Base-by-base conservation (phyloP, 768 basidiomycete species). In the Omphalotus guepiniiformis region DNA sequence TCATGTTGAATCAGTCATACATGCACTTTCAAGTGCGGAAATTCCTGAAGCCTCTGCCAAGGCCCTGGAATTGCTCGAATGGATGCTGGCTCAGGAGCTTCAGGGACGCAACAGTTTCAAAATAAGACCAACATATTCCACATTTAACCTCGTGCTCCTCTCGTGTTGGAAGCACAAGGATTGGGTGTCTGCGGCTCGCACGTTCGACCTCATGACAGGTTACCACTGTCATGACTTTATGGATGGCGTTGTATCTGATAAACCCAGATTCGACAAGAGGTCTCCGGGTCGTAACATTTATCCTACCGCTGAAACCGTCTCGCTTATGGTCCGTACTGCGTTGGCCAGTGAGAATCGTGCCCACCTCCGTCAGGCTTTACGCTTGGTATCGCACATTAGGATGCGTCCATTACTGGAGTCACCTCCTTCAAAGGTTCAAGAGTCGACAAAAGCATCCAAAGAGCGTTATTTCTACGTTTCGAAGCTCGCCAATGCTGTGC, bases 141-240 rank as follows among this genome's bases (percentile, higher is more conserved):
- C 83, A 7, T 88, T 76, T 62, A 76, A 78, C 52, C 70, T 84
- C 22, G 82, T 80, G 42, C 70, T 89, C 56, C 63, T 70, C 51
- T 74, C 77, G 2, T 90, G 88, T 61, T 78, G 81, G 77, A 74
- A 76, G 47, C 69, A 71, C 28, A 68, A 60, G 12, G 83, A 89
- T 62, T 90, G 85, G 86, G 66, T 59, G 21, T 70, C 70, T 16
- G 78, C 83, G 1, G 58, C 69, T 39, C 72, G 74, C 40, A 64
- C 76, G 15, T 84, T 88, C 60, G 79, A 86, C 51, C 66, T 87
- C 53, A 84, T 90, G 80, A 84, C 85, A 3, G 87, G 88, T 5
- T 80, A 77, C 54, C 75, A 73, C 50, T 55, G 62, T 2, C 71
- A 75, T 46, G 78, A 78, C 40, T 81, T 82, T 50, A 71, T 72